Base-by-base conservation (phyloP, 306 rosid genomes). In the Vigna trinervia region DNA sequence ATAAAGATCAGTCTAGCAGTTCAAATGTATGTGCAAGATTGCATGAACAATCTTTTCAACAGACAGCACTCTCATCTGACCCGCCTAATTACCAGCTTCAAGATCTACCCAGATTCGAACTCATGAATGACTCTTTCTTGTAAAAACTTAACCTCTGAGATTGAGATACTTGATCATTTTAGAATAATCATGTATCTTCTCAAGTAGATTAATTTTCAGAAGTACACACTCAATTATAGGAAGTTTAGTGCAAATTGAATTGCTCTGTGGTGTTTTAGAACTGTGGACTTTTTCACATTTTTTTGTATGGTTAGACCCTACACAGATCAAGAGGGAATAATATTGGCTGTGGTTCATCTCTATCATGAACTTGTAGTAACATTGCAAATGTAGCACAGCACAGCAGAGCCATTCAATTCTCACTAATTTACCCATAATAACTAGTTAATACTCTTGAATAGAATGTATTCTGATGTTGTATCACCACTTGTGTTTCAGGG, bases 111-210 rank as follows among this genome's bases (percentile, higher is more conserved):
- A 81, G 82, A 74, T 84, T 86, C 53, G 77, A 84, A 54, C 85
- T 50, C 57, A 84, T 73, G 81, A 86, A 86, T 81, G 92, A 87
- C 85, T 84, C 80, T 81, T 89, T 84, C 96, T 81, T 89, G 96
- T 91, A 91, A 90, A 78, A 68, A 78, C 88, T 71, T 86, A 81
- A 88, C 87, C 81, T 85, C 88, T 88, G 90, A 84, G 86, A 86
- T 76, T 88, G 67, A 71, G 79, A 87, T 87, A 71, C 86, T 83
- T 88, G 81, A 80, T 39, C 73, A 26, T 83, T 67, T 73, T 48
- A 76, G 83, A 79, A 87, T 68, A 57, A 50, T 76, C 78, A 66
- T 82, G 22, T 82, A 81, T 80, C 71, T 74, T 86, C 73, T 80
- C 41, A 79, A 53, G 52, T 78, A 64, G 67, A 81, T 80, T 79